These are phyloP conservation scores for Crepidotus variabilis DNA, from an alignment of 768 basidiomycete genomes.

Conservation along the genomic window DNA sequence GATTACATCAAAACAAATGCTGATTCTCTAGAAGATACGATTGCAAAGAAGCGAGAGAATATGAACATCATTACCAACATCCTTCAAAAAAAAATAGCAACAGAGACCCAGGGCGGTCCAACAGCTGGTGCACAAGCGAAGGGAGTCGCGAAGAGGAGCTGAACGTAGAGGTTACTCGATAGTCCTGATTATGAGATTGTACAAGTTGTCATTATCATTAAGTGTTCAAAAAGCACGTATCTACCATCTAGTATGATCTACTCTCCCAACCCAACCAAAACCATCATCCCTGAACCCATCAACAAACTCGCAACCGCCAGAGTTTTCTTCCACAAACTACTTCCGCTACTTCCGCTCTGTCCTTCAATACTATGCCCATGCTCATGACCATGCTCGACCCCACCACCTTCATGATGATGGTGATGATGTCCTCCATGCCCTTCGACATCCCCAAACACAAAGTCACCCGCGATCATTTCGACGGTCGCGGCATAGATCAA, in stretches of 20 bases:
- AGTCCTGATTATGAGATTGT: too few relatives aligned
- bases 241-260: slow-evolving; percentile 3
- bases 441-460: slow-evolving; percentile 65
- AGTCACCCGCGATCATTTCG: slow-evolving; percentile 86
- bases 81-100: slow-evolving; percentile 59
- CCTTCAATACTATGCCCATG: not conserved
- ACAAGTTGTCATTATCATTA: too few relatives aligned
- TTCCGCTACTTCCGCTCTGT: not conserved
- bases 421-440: slow-evolving; percentile 21
- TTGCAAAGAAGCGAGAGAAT: slow-evolving; percentile 90
- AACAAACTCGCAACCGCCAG: slow-evolving; percentile 59
- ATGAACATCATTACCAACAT: slow-evolving; percentile 69
- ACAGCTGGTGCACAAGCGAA: not conserved
- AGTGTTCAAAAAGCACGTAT: too few relatives aligned
- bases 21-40: slow-evolving; percentile 83
- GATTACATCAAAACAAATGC: slow-evolving; percentile 81
- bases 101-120: slow-evolving; percentile 24
- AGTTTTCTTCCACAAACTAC: slow-evolving; percentile 35
- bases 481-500: slow-evolving; percentile 80
- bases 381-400: slow-evolving; percentile 3
- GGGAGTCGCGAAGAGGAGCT: not conserved
- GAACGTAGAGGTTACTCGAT: too few relatives aligned
- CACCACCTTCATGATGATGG: slow-evolving; percentile 18
- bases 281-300: slow-evolving; percentile 62
- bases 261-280: slow-evolving; percentile 49